phyloP scores from a whole-genome alignment of 805 yeast genomes.

The Ogataea philodendri region DNA sequence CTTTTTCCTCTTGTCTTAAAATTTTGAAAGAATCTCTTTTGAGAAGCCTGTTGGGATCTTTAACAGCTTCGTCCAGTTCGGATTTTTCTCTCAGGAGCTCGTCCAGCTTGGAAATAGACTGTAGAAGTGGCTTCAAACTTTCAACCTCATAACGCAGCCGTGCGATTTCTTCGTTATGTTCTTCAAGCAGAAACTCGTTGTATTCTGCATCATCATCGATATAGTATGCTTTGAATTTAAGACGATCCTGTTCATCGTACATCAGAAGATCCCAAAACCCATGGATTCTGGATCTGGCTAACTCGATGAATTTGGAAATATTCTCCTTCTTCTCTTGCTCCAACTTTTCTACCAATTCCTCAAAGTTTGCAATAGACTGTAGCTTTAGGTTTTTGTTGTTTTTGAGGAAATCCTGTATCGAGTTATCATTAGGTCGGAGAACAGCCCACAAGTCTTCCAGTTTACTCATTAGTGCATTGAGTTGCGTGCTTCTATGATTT shows the following conservation, averaged over 20 bases:
- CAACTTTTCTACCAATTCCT: constrained; percentile 55
- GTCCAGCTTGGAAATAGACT: constrained; percentile 53
- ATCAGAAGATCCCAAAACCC: constrained; percentile 62
- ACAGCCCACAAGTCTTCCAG: constrained; percentile 46
- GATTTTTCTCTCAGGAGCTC: constrained; percentile 57
- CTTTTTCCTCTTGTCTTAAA: constrained; percentile 73
- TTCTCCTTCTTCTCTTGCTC: constrained; percentile 57
- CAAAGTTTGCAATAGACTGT: constrained; percentile 47
- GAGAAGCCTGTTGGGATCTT: constrained; percentile 75
- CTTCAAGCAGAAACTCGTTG: constrained; percentile 59
- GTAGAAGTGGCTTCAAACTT: constrained; percentile 53
- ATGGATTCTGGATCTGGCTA: constrained; percentile 56
- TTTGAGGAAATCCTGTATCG: constrained; percentile 36
- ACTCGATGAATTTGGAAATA: constrained; percentile 65
- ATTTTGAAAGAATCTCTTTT: constrained; percentile 77
- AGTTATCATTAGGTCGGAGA: constrained; percentile 35
- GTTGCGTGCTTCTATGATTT: constrained; percentile 37
- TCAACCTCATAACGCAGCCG: constrained; percentile 49
- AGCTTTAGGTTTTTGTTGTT: constrained; percentile 48
- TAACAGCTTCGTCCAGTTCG: constrained; percentile 64
- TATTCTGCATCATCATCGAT: constrained; percentile 37
- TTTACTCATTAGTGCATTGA: constrained; percentile 33
- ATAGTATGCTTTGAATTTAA: constrained; percentile 43
- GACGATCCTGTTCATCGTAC: constrained; percentile 52
- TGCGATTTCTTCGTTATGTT: constrained; percentile 62